Conservation (phyloP, 2,329 filamentous ascomycete species). For the Apiospora sp. region DNA sequence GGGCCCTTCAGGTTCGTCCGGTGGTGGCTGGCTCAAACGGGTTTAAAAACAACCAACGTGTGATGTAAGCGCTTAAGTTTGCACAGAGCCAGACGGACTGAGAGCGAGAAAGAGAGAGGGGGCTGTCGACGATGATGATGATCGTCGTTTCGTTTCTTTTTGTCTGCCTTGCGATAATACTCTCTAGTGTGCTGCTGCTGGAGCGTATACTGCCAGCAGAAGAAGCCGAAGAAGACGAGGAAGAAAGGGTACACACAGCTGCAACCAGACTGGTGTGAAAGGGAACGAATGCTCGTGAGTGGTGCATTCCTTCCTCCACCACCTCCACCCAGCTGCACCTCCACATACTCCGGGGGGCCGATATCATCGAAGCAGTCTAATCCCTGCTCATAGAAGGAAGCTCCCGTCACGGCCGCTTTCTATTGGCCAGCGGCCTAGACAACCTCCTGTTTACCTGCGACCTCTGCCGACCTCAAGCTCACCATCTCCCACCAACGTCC, state of each 20-base stretch:
- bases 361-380: conserved; percentile 22
- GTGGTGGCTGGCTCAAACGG: conserved; percentile 12
- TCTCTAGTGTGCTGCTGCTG: background rate
- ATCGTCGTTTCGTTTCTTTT: conserved; percentile 2
- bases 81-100: background rate
- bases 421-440: conserved; percentile 37
- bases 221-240: background rate
- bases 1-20: background rate
- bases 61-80: conserved; percentile 15
- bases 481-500: conserved; percentile 32
- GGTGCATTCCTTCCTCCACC: background rate
- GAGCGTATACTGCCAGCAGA: background rate
- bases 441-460: conserved; percentile 42
- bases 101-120: background rate
- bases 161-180: background rate
- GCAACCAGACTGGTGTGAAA: no score
- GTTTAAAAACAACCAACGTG: conserved; percentile 12
- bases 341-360: conserved; percentile 19
- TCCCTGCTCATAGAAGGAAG: conserved; percentile 31
- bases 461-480: conserved; percentile 37
- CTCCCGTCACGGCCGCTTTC: conserved; percentile 35
- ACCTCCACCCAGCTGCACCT: conserved; percentile 4
- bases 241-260: background rate
- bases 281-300: background rate
- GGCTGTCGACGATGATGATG: background rate